Percentiles rank a stretch among this genome's conserved stretches.
Conservation (phyloP, 345 rosid genomes). For the Salix exigua region DNA sequence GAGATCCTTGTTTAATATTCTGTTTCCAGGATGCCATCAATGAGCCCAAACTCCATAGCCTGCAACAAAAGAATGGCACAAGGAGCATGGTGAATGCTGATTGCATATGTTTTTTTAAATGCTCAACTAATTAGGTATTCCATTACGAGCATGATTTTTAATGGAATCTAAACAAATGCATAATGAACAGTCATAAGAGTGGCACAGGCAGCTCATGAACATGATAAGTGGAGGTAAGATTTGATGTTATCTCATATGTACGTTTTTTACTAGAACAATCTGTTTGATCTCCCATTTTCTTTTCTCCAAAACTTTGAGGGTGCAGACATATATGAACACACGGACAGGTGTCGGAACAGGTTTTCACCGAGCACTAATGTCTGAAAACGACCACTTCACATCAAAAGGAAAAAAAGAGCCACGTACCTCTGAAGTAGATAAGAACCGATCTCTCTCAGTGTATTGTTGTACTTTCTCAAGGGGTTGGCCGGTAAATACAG, state of each 20-base stretch:
- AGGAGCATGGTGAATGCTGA: not conserved
- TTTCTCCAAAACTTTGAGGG: not conserved
- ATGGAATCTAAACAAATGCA: not conserved
- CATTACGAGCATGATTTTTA: not conserved
- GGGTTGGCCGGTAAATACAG: constrained; percentile 83
- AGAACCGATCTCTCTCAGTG: constrained; percentile 84
- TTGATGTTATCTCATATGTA: not conserved
- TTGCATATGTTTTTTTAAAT: not conserved
- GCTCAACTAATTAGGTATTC: not conserved
- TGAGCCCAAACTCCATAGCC: constrained; percentile 86
- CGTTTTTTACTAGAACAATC: not conserved
- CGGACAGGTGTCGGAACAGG: not conserved
- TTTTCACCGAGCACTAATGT: not conserved
- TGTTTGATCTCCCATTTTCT: not conserved
- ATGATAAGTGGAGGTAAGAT: not conserved
- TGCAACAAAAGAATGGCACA: constrained; percentile 25
- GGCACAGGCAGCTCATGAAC: not conserved
- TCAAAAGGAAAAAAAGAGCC: not conserved
- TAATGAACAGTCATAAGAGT: not conserved
- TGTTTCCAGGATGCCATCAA: constrained; percentile 80
- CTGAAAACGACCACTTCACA: not conserved
- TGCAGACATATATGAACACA: not conserved
- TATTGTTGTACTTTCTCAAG: constrained; percentile 75
- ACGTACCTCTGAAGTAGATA: constrained; percentile 75
- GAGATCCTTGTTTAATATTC: constrained; percentile 41